These are phyloP conservation scores for Melaleuca alternifolia DNA, from an alignment of 345 rosid species.

Conservation along the genomic window DNA sequence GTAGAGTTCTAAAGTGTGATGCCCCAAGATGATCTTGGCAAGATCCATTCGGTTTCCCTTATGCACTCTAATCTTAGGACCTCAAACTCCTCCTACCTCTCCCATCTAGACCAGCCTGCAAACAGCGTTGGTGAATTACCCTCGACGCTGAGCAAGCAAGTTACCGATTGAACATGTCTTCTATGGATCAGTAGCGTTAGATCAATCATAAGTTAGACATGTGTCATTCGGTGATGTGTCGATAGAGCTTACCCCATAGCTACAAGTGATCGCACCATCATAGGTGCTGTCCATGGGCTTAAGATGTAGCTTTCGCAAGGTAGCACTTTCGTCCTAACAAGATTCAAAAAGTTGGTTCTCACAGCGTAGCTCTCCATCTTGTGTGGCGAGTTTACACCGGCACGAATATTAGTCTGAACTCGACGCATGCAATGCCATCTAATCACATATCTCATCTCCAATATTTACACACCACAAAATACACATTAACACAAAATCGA, in stretches of 20 bases:
- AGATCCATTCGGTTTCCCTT: neutral
- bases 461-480: neutral
- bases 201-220: neutral
- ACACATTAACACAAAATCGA: neutral
- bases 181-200: neutral
- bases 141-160: neutral
- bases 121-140: neutral
- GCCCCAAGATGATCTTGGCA: too few relatives aligned
- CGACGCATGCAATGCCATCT: neutral
- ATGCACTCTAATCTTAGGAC: neutral
- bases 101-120: neutral
- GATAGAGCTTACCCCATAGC: neutral
- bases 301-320: too few relatives aligned
- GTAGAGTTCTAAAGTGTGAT: neutral
- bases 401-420: neutral
- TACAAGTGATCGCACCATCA: neutral
- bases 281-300: neutral
- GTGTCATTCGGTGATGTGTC: neutral
- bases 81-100: neutral
- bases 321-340: neutral
- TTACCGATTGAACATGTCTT: neutral
- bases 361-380: rapidly evolving
- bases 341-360: neutral
- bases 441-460: neutral
- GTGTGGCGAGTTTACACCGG: neutral